A percentile compares a stretch with the other conserved stretches of the same genome.
These are phyloP conservation scores for Cicer yamashitae DNA, from an alignment of 306 rosid species.

Conservation along the genomic window DNA sequence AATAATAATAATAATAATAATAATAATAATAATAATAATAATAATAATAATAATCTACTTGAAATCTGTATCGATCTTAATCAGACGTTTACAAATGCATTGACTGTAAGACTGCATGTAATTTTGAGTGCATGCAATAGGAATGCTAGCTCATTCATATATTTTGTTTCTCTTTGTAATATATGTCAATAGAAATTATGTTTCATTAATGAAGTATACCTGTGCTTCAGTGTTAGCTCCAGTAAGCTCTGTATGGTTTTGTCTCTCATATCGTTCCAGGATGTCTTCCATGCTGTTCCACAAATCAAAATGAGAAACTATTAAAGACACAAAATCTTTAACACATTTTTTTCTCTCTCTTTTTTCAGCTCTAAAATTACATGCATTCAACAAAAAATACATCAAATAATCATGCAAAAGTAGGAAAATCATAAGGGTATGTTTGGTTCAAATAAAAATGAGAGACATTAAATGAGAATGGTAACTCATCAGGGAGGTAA, in stretches of 20 bases:
- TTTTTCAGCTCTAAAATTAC: not conserved
- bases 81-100: no score
- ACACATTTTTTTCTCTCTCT: not conserved
- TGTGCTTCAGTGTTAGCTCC: constrained; percentile 53
- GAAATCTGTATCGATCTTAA: no score
- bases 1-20: no score
- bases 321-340: not conserved
- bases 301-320: constrained; percentile 26
- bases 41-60: no score
- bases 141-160: not conserved
- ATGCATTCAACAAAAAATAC: not conserved
- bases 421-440: not conserved
- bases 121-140: no score
- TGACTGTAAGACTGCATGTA: no score
- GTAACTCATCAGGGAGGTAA: not conserved
- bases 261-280: constrained; percentile 77
- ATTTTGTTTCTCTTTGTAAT: not conserved
- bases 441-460: not conserved
- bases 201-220: constrained; percentile 48
- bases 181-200: not conserved
- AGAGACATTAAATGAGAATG: not conserved
- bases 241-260: constrained; percentile 45
- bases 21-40: no score
- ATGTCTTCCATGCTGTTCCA: constrained; percentile 70
- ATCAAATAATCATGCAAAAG: not conserved